phyloP scores from a whole-genome alignment of 2,329 filamentous ascomycete species.

The Whalleya microplaca region DNA sequence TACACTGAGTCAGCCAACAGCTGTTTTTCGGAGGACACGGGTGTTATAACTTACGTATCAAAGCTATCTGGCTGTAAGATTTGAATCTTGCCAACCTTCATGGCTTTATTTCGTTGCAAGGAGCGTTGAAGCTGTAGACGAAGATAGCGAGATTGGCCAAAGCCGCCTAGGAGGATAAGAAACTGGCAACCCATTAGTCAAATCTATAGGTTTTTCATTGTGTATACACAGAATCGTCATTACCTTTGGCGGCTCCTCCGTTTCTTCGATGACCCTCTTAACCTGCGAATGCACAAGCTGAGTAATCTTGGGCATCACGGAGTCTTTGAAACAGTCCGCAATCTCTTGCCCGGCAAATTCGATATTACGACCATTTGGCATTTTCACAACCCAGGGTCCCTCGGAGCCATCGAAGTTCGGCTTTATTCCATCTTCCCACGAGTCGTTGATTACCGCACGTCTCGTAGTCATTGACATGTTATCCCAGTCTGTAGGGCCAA shows the following conservation, averaged over 20 bases:
- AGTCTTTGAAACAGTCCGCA: neutral
- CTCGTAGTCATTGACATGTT: neutral
- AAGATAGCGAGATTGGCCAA: neutral
- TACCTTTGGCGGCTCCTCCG: neutral
- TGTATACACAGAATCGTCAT: neutral
- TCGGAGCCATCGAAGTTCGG: neutral
- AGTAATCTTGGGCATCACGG: neutral
- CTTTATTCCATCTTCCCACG: neutral
- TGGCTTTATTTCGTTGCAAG: neutral
- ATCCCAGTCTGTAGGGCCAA: neutral
- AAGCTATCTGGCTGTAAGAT: neutral
- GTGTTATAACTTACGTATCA: neutral
- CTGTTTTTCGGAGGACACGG: neutral
- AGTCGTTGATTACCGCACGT: neutral
- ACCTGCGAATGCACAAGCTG: neutral
- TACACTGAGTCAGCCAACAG: neutral
- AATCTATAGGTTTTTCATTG: neutral
- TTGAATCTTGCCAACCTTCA: neutral
- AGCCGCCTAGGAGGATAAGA: neutral
- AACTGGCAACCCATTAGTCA: neutral
- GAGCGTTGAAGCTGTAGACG: neutral
- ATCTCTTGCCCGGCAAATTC: neutral
- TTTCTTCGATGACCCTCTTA: neutral
- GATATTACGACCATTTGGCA: neutral
- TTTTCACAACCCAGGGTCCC: neutral